Conservation (phyloP, 495 filamentous ascomycete species). For the Lineolata rhizophorae region DNA sequence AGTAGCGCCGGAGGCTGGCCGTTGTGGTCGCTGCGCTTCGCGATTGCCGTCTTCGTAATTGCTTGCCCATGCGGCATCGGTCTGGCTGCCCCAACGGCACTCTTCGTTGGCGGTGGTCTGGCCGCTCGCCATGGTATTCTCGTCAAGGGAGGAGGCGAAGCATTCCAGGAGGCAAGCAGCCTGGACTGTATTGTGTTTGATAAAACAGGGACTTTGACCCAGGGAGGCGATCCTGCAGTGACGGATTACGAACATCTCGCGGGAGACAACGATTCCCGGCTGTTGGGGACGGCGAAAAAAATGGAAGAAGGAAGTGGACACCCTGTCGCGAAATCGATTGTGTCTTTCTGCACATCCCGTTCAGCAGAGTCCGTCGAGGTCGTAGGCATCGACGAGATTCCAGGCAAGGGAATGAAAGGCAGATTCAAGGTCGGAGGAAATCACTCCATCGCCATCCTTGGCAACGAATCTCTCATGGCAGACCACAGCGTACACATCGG, state of each 20-base stretch:
- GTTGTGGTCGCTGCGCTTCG: conserved; percentile 75
- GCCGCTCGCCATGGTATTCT: conserved; percentile 78
- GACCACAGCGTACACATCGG: conserved; percentile 12
- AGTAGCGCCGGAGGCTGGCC: conserved; percentile 53
- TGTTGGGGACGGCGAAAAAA: conserved; percentile 33
- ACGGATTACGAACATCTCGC: conserved; percentile 43
- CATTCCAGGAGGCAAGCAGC: conserved; percentile 79
- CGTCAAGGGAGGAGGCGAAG: conserved; percentile 87
- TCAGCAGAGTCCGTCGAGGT: conserved; percentile 18
- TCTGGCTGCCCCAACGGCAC: conserved; percentile 77
- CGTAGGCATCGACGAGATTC: conserved; percentile 43
- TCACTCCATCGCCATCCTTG: conserved; percentile 34
- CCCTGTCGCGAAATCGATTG: conserved; percentile 68
- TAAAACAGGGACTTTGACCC: conserved; percentile 84
- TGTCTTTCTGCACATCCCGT: conserved; percentile 30
- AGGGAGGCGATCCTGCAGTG: conserved; percentile 61
- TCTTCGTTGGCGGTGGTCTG: conserved; percentile 77
- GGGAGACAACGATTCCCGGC: conserved; percentile 17
- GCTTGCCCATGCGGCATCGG: conserved; percentile 88
- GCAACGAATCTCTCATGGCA: conserved; percentile 57
- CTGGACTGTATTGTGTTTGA: conserved; percentile 84
- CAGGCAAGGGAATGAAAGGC: conserved; percentile 66
- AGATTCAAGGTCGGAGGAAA: conserved; percentile 24
- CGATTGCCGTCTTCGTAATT: conserved; percentile 86
- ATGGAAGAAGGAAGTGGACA: conserved; percentile 74